Evolutionary conservation across 768 basidiomycete species (phyloP).

Genomic region (Rhizopogon roseolus): DNA sequence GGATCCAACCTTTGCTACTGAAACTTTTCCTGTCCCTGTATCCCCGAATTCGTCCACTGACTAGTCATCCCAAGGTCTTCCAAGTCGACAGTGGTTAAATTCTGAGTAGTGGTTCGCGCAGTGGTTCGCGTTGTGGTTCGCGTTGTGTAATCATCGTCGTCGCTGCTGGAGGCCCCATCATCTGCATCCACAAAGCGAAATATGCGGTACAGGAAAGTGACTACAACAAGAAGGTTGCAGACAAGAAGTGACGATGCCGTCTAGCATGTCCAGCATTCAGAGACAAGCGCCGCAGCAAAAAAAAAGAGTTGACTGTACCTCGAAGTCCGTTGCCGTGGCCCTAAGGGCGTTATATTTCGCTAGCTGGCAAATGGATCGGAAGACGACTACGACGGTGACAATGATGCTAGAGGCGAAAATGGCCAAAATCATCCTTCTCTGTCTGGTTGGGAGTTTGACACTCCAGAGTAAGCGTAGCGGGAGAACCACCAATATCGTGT

Average conservation of each 20-base stretch:
- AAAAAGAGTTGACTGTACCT: background rate
- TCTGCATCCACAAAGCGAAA: background rate
- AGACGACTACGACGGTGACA: background rate
- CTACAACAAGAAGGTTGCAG: background rate
- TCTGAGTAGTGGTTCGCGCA: too few relatives aligned
- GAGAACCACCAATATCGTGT: background rate
- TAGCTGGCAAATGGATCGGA: background rate
- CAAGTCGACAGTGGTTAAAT: background rate
- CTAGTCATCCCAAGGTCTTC: background rate
- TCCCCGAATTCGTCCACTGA: background rate
- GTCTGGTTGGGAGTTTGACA: constrained; percentile 3
- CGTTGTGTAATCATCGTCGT: background rate
- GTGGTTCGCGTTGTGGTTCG: background rate
- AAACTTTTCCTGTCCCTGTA: background rate
- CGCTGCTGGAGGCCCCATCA: background rate
- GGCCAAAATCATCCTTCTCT: constrained; percentile 1
- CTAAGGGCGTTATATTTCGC: background rate
- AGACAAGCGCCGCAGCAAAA: background rate
- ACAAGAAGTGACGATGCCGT: background rate
- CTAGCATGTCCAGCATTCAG: background rate
- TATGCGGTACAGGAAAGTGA: background rate
- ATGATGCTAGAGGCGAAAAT: constrained; percentile 1
- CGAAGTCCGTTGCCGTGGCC: background rate
- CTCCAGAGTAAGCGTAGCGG: constrained; percentile 5
- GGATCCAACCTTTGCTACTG: background rate